Base-by-base conservation (phyloP, 805 yeast species). In the Saturnispora besseyi region DNA sequence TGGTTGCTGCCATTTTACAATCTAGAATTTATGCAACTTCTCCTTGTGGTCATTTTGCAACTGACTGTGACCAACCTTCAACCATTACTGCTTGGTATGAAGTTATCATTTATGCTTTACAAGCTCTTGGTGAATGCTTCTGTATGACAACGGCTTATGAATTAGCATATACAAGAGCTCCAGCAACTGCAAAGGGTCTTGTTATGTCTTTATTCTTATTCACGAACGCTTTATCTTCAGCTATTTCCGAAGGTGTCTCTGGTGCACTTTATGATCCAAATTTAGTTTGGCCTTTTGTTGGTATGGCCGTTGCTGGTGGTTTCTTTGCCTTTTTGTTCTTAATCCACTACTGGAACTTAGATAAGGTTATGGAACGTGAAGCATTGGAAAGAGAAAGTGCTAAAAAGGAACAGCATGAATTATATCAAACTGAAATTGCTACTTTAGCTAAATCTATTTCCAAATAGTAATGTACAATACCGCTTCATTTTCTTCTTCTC, bases 51-150 rank as follows among this genome's bases (percentile, higher is more conserved):
- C 61, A 71, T 59, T 56, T 63, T 37, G 74, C 77, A 12, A 68
- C 76, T 13, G 58, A 58, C 10, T 70, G 75, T 59, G 55, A 41
- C 15, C 60, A 55, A 30, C 51, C 51, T 15, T 70, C 63, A 6
- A 66, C 68, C 8, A 43, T 69, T 37, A 56, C 66, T 30, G 69
- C 69, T 8, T 69, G 72, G 73, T 55, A 48, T 30, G 62, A 56
- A 29, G 58, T 57, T 26, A 51, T 55, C 44, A 57, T 60, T 10
- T 73, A 68, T 53, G 63, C 68, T 29, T 63, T 75, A 49, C 67
- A 67, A 15, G 80, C 80, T 34, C 68, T 73, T 18, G 74, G 78
- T 54, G 81, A 76, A 59, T 74, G 79, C 65, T 76, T 75, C 59
- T 75, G 78, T 44, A 70, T 61, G 55, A 69, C 73, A 18, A 73